Percentiles rank a stretch among this genome's conserved stretches.
These are phyloP conservation scores for Mariannaea elegans DNA, from an alignment of 2,329 filamentous ascomycete genomes.

Conservation along the genomic window DNA sequence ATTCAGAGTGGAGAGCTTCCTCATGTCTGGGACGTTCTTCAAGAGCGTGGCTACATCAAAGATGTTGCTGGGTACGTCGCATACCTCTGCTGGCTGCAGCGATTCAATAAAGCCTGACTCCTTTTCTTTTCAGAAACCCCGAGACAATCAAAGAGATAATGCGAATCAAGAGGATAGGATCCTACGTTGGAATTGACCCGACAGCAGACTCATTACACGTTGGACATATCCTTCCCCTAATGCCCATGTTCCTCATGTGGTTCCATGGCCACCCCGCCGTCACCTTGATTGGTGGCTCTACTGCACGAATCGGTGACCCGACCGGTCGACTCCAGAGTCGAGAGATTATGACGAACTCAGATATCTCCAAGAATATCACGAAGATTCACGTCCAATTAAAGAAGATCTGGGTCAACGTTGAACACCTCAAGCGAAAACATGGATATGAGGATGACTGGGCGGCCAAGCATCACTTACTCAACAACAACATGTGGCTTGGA, in stretches of 20 bases:
- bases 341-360: conserved; percentile 58
- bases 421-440: conserved; percentile 69
- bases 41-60: conserved; percentile 78
- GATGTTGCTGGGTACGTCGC: conserved; percentile 73
- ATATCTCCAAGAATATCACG: conserved; percentile 70
- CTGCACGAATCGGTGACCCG: conserved; percentile 81
- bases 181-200: conserved; percentile 84
- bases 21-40: conserved; percentile 70
- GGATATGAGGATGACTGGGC: conserved; percentile 70
- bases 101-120: conserved; percentile 7
- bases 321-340: conserved; percentile 73
- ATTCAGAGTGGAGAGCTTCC: conserved; percentile 60
- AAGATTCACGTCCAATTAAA: conserved; percentile 76
- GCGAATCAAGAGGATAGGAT: conserved; percentile 71
- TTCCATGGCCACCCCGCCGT: conserved; percentile 75
- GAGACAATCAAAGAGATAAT: conserved; percentile 70
- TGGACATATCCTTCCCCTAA: conserved; percentile 81
- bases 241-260: conserved; percentile 87
- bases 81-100: not conserved
- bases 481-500: conserved; percentile 88
- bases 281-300: conserved; percentile 77
- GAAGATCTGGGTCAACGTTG: conserved; percentile 78
- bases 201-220: conserved; percentile 83
- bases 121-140: conserved; percentile 48
- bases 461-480: conserved; percentile 74